phyloP scores from a whole-genome alignment of 306 rosid species.

The Lathyrus tuberosus region DNA sequence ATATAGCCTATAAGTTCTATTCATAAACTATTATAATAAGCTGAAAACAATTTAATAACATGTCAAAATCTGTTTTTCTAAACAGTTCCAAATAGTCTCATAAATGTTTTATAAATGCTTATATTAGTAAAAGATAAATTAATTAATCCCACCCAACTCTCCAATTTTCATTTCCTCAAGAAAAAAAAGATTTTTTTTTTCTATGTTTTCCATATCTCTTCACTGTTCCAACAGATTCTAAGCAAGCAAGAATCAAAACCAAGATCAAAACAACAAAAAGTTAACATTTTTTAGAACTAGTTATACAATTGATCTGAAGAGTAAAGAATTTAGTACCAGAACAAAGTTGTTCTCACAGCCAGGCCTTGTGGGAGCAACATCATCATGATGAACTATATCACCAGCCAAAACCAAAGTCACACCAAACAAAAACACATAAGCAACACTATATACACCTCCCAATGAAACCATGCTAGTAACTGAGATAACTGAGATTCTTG shows the following conservation, averaged over 20 bases:
- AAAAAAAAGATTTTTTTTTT: neutral
- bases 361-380: constrained; percentile 77
- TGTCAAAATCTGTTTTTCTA: neutral
- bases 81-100: neutral
- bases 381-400: constrained; percentile 89
- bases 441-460: constrained; percentile 42
- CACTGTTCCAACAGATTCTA: constrained; percentile 34
- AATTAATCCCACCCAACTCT: constrained; percentile 14
- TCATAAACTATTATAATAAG: neutral
- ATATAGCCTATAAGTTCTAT: neutral
- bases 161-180: neutral
- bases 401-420: constrained; percentile 66
- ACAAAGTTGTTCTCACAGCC: constrained; percentile 93
- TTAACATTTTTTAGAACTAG: neutral
- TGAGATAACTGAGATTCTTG: constrained; percentile 15
- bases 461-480: constrained; percentile 52
- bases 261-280: constrained; percentile 17
- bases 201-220: constrained; percentile 24
- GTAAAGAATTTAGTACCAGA: constrained; percentile 60
- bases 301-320: constrained; percentile 7
- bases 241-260: constrained; percentile 37
- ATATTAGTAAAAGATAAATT: neutral
- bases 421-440: constrained; percentile 46
- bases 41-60: neutral
- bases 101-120: neutral